These are phyloP conservation scores for Nectriaceae sp. DNA, from an alignment of 2,329 filamentous ascomycete species.

Conservation along the genomic window DNA sequence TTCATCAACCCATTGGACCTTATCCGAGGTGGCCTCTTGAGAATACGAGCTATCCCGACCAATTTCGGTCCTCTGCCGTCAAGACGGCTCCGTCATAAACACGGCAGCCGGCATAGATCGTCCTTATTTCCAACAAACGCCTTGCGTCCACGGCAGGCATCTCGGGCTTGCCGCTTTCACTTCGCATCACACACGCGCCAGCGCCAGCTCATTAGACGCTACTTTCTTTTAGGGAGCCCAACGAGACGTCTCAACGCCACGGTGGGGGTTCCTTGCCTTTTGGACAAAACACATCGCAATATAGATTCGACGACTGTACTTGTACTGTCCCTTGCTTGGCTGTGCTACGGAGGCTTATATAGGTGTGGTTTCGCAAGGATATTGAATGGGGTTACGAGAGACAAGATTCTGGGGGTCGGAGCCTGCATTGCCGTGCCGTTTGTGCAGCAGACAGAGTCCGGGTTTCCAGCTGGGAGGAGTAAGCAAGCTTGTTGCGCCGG, in stretches of 20 bases:
- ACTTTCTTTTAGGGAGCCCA: neutral
- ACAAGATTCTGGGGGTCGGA: constrained; percentile 29
- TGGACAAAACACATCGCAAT: constrained; percentile 16
- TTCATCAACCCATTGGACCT: constrained; percentile 28
- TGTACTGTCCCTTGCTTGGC: constrained; percentile 29
- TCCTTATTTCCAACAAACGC: constrained; percentile 24
- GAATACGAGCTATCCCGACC: constrained; percentile 36
- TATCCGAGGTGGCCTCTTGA: constrained; percentile 17
- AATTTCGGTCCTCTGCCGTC: constrained; percentile 23
- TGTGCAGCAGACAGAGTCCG: constrained; percentile 21
- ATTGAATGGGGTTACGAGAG: constrained; percentile 28
- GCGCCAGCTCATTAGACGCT: neutral
- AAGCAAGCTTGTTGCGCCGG: constrained; percentile 15
- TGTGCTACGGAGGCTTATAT: constrained; percentile 34
- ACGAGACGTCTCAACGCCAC: constrained; percentile 18
- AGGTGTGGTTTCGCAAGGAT: constrained; percentile 37
- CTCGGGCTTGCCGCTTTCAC: constrained; percentile 9
- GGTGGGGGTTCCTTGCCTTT: constrained; percentile 21
- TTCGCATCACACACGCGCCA: constrained; percentile 13
- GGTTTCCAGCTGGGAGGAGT: constrained; percentile 23
- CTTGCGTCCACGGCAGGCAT: constrained; percentile 21
- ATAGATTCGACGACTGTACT: constrained; percentile 23
- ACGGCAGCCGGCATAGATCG: constrained; percentile 24
- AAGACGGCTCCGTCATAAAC: constrained; percentile 25
- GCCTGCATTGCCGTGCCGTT: constrained; percentile 36